phyloP scores from a whole-genome alignment of 2,329 filamentous ascomycete species.

The Trichocomaceae sp. region DNA sequence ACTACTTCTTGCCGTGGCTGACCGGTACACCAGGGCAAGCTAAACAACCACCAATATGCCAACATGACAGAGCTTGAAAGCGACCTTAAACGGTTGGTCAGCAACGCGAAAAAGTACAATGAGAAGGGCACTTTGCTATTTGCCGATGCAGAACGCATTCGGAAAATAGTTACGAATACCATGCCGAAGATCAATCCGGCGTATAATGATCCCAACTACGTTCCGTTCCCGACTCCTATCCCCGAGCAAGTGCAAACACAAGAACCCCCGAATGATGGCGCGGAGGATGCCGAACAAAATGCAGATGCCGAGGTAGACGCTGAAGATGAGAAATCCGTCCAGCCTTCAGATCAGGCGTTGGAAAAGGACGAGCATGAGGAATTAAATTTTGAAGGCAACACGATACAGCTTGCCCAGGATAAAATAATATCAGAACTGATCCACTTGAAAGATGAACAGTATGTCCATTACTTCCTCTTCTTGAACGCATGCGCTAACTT shows the following conservation, averaged over 20 bases:
- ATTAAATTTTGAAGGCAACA: constrained; percentile 62
- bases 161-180: constrained; percentile 78
- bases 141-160: constrained; percentile 77
- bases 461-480: not conserved
- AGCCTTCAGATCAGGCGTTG: constrained; percentile 18
- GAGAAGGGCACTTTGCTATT: constrained; percentile 64
- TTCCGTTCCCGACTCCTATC: constrained; percentile 66
- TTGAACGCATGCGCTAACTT: constrained; percentile 14
- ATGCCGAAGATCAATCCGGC: constrained; percentile 84
- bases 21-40: constrained; percentile 43
- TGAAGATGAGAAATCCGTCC: constrained; percentile 16
- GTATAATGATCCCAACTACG: constrained; percentile 63
- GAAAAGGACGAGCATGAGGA: constrained; percentile 52
- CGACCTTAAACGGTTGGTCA: constrained; percentile 80
- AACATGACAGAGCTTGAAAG: constrained; percentile 70
- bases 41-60: constrained; percentile 61
- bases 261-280: not conserved
- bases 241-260: constrained; percentile 37
- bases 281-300: constrained; percentile 19
- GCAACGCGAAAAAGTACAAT: constrained; percentile 81
- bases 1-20: not conserved
- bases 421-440: constrained; percentile 69
- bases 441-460: constrained; percentile 22
- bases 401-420: constrained; percentile 78
- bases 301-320: constrained; percentile 23